phyloP scores from a whole-genome alignment of 208 protist species.

The Wallacemonas collosoma region DNA sequence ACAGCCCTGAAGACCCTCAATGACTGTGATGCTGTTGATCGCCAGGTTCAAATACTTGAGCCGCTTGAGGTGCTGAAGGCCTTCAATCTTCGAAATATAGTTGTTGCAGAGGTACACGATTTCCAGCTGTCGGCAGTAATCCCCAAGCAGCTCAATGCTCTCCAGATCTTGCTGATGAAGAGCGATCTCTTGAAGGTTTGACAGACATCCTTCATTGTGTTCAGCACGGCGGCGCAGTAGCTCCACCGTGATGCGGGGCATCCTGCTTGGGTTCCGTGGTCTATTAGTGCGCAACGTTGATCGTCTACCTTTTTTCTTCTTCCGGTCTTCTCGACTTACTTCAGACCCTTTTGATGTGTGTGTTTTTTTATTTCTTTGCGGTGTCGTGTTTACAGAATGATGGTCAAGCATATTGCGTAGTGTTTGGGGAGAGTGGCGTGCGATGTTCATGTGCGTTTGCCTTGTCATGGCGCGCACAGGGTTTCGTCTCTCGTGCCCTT shows the following conservation, averaged over 20 bases:
- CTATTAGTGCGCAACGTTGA: too few species aligned
- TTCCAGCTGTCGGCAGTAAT: slow-evolving; percentile 88
- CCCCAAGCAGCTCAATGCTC: slow-evolving; percentile 88
- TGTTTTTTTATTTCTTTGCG: too few species aligned
- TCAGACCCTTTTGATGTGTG: too few species aligned
- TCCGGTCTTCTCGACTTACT: too few species aligned
- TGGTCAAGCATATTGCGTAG: too few species aligned
- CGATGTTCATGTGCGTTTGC: too few species aligned
- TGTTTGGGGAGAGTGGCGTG: too few species aligned
- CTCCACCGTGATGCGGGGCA: slow-evolving; percentile 91
- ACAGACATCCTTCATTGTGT: slow-evolving; percentile 96
- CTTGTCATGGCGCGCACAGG: too few species aligned
- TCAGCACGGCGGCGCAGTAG: slow-evolving; percentile 95
- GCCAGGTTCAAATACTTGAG: slow-evolving; percentile 98
- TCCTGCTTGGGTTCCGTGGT: slow-evolving; percentile 5
- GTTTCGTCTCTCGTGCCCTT: too few species aligned
- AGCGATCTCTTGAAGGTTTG: slow-evolving; percentile 94
- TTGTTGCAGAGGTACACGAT: slow-evolving; percentile 98
- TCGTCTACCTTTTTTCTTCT: background rate
- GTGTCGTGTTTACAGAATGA: too few species aligned
- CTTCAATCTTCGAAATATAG: slow-evolving; percentile 95
- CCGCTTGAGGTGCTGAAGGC: slow-evolving; percentile 93
- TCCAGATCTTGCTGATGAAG: slow-evolving; percentile 97
- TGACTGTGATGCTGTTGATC: slow-evolving; percentile 95
- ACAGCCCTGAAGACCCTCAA: slow-evolving; percentile 94